These are phyloP conservation scores for Eutrema yunnanense DNA, from an alignment of 345 rosid species.

Conservation along the genomic window DNA sequence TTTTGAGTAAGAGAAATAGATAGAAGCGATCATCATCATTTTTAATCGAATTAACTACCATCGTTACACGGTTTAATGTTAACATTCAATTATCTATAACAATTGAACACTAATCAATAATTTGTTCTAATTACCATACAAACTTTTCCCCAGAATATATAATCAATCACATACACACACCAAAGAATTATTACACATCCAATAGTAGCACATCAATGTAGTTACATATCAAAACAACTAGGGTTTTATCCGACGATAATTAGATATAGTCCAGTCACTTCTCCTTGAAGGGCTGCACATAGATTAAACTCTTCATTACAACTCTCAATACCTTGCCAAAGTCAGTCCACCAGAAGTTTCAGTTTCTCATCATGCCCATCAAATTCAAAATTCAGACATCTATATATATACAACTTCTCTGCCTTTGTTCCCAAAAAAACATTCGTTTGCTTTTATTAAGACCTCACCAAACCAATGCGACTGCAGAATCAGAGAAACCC, in stretches of 20 bases:
- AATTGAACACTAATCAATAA: not conserved
- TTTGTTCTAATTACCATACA: constrained; percentile 10
- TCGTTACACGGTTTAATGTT: not conserved
- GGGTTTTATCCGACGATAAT: constrained; percentile 7
- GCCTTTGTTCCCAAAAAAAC: not conserved
- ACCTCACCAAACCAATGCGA: not conserved
- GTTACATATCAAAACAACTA: constrained; percentile 19
- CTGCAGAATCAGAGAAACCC: not conserved
- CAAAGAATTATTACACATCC: constrained; percentile 15
- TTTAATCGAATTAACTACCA: not conserved
- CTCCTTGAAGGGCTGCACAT: constrained; percentile 22
- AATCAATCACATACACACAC: constrained; percentile 13
- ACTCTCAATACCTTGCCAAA: constrained; percentile 11
- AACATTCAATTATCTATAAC: not conserved
- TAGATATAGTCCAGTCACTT: constrained; percentile 25
- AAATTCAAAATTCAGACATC: not conserved
- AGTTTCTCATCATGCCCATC: constrained; percentile 9
- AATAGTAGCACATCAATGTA: constrained; percentile 1
- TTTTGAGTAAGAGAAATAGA: not conserved
- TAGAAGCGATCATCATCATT: not conserved
- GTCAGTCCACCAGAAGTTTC: constrained; percentile 2
- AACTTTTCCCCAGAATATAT: not conserved
- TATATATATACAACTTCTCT: not conserved
- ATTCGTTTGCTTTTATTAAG: constrained; percentile 4
- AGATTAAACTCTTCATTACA: constrained; percentile 8